Evolutionary conservation across 805 yeast species (phyloP).

Genomic region (Wickerhamiella dianesei): DNA sequence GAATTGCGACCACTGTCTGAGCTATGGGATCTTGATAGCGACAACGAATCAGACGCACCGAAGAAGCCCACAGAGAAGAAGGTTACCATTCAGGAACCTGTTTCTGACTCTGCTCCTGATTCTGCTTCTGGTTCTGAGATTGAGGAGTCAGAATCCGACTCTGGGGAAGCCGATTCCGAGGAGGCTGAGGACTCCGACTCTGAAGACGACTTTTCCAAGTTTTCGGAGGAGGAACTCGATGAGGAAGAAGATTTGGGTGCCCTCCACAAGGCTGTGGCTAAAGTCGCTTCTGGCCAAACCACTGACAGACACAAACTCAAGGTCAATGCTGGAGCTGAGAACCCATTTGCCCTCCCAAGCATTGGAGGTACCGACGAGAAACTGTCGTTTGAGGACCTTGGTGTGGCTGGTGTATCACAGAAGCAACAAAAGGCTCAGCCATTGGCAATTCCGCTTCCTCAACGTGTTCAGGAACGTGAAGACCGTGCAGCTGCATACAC

Average conservation of each 20-base stretch:
- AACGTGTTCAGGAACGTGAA: conserved; percentile 68
- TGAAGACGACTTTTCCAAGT: conserved; percentile 18
- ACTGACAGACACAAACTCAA: conserved; percentile 14
- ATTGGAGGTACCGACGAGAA: conserved; percentile 34
- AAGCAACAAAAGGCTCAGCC: conserved; percentile 28
- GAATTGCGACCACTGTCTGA: conserved; percentile 69
- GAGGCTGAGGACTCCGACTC: conserved; percentile 13
- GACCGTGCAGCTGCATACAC: conserved; percentile 87
- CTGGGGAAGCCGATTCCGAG: conserved; percentile 9
- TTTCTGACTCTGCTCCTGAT: conserved; percentile 12
- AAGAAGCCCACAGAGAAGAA: not conserved
- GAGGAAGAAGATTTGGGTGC: conserved; percentile 38
- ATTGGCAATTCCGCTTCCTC: conserved; percentile 69
- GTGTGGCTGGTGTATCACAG: conserved; percentile 3
- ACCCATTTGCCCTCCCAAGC: conserved; percentile 23
- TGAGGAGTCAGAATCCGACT: conserved; percentile 3
- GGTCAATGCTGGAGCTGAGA: conserved; percentile 24
- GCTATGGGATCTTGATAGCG: conserved; percentile 75
- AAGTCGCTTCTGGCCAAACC: conserved; percentile 17
- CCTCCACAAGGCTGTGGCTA: conserved; percentile 29
- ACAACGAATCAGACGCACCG: conserved; percentile 23
- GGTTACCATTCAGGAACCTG: not conserved
- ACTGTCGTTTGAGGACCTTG: conserved; percentile 60
- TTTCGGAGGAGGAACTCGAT: conserved; percentile 21
- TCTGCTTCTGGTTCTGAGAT: conserved; percentile 6